Evolutionary conservation across 2,329 filamentous ascomycete species (phyloP), one percentile per base, ranked within the genome.

Genomic region (Penicillium capsulatum): DNA sequence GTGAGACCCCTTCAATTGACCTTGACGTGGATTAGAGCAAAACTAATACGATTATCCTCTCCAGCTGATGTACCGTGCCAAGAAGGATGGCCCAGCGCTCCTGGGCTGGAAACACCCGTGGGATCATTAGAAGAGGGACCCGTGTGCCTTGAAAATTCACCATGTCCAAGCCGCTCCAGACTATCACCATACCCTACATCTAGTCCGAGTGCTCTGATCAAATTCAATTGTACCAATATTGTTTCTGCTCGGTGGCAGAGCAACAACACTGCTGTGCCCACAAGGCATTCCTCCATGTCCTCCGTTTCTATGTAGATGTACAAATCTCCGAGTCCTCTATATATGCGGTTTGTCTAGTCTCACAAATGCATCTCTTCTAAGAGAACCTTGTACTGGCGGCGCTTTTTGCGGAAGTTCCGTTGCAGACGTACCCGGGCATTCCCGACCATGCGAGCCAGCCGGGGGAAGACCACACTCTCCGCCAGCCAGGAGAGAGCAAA

Each of bases 81-180:
- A 91, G 80, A 85, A 96, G 74, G 92, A 98, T 61, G 90, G 90
- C n/a, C 77, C 91, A 16, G 91, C 81, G 38, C 73, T 97, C 50
- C 66, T 98, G 58, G 92, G 92, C 65, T 88, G 81, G 84, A 96
- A 89, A 74, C 92, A 97, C 69, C 92, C 89, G 52, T 96, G 89
- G 88, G 90, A 96, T 56, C 89, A 95, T 71, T 95, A 42, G 31
- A 43, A 13, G 29, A 28, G 16, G 17, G 31, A 26, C 5, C 19
- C n/a, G n/a, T n/a, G n/a, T n/a, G n/a, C n/a, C n/a, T n/a, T n/a
- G n/a, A n/a, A n/a, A n/a, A n/a, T n/a, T n/a, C n/a, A n/a, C n/a
- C n/a, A n/a, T n/a, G n/a, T n/a, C n/a, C n/a, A n/a, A n/a, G n/a
- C n/a, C n/a, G n/a, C n/a, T n/a, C n/a, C n/a, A n/a, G n/a, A n/a